Conservation (phyloP, 805 yeast species). For the Jamesozyma gamospora region DNA sequence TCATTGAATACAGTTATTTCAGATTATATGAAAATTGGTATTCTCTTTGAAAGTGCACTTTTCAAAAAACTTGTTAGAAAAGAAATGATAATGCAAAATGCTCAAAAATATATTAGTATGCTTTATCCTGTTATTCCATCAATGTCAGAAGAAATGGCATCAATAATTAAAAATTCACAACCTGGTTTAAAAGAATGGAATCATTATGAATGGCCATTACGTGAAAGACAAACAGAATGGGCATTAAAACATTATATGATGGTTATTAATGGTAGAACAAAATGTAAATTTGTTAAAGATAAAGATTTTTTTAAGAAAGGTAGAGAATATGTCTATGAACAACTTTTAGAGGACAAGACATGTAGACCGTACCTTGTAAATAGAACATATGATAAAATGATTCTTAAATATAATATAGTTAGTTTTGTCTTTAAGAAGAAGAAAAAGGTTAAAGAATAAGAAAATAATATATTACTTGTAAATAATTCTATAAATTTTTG, state of each 20-base stretch:
- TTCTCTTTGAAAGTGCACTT: conserved; percentile 34
- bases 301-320: conserved; percentile 31
- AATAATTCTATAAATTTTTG: no score
- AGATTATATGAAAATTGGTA: conserved; percentile 78
- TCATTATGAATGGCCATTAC: conserved; percentile 54
- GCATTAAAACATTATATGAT: conserved; percentile 39
- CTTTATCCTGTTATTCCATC: conserved; percentile 79
- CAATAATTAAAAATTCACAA: conserved; percentile 27
- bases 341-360: conserved; percentile 27
- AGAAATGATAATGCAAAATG: conserved; percentile 38
- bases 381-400: conserved; percentile 41
- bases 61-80: conserved; percentile 31
- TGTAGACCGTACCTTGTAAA: conserved; percentile 35
- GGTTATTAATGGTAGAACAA: conserved; percentile 65
- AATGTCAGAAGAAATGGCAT: conserved; percentile 76
- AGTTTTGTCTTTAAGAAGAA: conserved; percentile 31
- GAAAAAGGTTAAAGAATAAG: conserved; percentile 1
- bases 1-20: conserved; percentile 80
- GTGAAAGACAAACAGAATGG: conserved; percentile 32
- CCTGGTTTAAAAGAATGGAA: conserved; percentile 11
- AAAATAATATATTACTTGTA: neutral
- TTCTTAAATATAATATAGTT: conserved; percentile 42
- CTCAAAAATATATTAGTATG: conserved; percentile 45
- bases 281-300: conserved; percentile 35
- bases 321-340: conserved; percentile 31